Percentiles rank a stretch among this genome's conserved stretches.
Evolutionary conservation across 1,284 basidiomycete genomes (phyloP).

Genomic region (Uromyces viciae-fabae): DNA sequence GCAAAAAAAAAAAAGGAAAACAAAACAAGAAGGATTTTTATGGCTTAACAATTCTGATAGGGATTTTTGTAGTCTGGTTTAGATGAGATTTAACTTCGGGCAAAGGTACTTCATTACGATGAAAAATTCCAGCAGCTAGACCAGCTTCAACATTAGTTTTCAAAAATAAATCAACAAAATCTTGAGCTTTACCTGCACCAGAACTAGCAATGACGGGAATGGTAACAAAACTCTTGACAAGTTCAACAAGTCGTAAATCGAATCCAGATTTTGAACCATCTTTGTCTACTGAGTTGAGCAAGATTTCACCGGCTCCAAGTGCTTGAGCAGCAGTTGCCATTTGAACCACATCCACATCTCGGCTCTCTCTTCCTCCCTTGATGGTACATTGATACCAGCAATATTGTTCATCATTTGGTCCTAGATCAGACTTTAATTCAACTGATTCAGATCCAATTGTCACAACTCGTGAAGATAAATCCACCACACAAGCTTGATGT

Average conservation of each 20-base stretch:
- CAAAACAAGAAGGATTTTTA: too few relatives aligned
- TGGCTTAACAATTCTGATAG: too few relatives aligned
- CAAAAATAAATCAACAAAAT: slow-evolving; percentile 82
- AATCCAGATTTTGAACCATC: slow-evolving; percentile 92
- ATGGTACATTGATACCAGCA: slow-evolving; percentile 99
- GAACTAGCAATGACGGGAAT: slow-evolving; percentile 95
- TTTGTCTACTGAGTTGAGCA: slow-evolving; percentile 94
- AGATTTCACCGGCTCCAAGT: slow-evolving; percentile 89
- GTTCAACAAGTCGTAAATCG: slow-evolving; percentile 74
- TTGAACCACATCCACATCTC: slow-evolving; percentile 88
- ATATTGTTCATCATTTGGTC: slow-evolving; percentile 65
- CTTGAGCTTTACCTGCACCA: slow-evolving; percentile 74
- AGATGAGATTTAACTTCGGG: slow-evolving; percentile 56
- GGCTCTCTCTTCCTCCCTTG: slow-evolving; percentile 79
- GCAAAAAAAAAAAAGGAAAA: too few relatives aligned
- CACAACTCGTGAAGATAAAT: slow-evolving; percentile 61
- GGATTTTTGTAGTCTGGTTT: slow-evolving; percentile 40
- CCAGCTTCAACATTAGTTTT: slow-evolving; percentile 82
- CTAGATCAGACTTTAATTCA: slow-evolving; percentile 58
- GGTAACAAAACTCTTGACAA: slow-evolving; percentile 71
- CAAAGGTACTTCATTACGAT: slow-evolving; percentile 74
- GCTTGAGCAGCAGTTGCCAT: slow-evolving; percentile 80
- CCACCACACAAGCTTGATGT: slow-evolving; percentile 66
- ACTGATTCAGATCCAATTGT: slow-evolving; percentile 13
- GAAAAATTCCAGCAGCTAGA: slow-evolving; percentile 95